These are phyloP conservation scores for Buxus sempervirens DNA, from an alignment of 164 flowering plant species.

Conservation along the genomic window DNA sequence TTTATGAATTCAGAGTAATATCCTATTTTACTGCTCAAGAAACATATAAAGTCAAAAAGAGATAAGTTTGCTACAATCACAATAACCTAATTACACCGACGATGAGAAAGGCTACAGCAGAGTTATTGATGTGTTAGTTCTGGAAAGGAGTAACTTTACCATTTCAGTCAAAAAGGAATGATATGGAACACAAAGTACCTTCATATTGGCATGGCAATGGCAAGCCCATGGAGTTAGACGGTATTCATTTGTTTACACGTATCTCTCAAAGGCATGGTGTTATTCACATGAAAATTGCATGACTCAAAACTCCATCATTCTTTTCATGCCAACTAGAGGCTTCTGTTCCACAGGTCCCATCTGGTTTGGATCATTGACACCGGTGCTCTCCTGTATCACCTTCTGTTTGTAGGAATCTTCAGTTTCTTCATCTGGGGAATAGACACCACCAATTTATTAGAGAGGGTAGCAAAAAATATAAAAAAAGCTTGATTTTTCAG, in stretches of 20 bases:
- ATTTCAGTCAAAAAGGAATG: too few relatives aligned
- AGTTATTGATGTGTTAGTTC: too few relatives aligned
- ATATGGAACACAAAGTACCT: too few relatives aligned
- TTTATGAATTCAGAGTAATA: too few relatives aligned
- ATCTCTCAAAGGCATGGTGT: not conserved
- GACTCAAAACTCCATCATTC: slow-evolving; percentile 29
- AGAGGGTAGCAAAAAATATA: not conserved
- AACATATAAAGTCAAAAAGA: too few relatives aligned
- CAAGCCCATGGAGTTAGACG: too few relatives aligned
- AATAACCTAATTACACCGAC: too few relatives aligned
- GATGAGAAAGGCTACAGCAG: too few relatives aligned
- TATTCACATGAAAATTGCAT: slow-evolving; percentile 1
- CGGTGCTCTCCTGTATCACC: slow-evolving; percentile 16
- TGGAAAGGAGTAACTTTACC: too few relatives aligned
- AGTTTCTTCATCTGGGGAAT: slow-evolving; percentile 38
- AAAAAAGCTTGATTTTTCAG: not conserved
- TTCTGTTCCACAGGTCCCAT: slow-evolving; percentile 15
- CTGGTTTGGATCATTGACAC: slow-evolving; percentile 3
- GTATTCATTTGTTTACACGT: not conserved
- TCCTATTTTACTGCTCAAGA: too few relatives aligned
- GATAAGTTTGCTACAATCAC: too few relatives aligned
- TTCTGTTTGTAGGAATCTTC: slow-evolving; percentile 18
- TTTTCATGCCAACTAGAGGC: slow-evolving; percentile 43
- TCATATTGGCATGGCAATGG: too few relatives aligned
- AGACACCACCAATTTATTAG: not conserved